Evolutionary conservation across 1,139 yeast species (phyloP).

Genomic region (Candida glucosophila): DNA sequence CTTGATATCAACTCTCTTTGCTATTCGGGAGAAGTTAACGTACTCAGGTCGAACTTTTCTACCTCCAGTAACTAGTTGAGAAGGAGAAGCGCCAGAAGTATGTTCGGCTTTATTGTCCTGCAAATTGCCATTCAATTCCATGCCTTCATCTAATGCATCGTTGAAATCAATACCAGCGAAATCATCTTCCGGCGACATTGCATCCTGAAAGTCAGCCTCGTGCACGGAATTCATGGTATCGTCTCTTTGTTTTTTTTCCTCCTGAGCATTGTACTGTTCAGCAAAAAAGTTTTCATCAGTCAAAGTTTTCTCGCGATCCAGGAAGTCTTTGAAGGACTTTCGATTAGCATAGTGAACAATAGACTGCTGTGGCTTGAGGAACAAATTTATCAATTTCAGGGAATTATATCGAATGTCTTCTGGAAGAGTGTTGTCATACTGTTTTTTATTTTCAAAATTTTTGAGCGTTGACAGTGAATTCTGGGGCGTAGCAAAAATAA

Average conservation of each 20-base stretch:
- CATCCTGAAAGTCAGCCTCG: slow-evolving; percentile 38
- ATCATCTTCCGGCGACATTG: slow-evolving; percentile 30
- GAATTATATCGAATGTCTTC: slow-evolving; percentile 69
- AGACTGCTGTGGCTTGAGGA: slow-evolving; percentile 53
- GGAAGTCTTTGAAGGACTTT: slow-evolving; percentile 4
- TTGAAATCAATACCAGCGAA: slow-evolving; percentile 38
- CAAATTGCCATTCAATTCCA: slow-evolving; percentile 12
- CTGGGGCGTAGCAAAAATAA: slow-evolving; percentile 31
- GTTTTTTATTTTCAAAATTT: slow-evolving; percentile 22
- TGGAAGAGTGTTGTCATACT: slow-evolving; percentile 46
- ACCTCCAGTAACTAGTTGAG: slow-evolving; percentile 10
- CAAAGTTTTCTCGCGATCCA: slow-evolving; percentile 10
- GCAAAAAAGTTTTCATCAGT: slow-evolving; percentile 78
- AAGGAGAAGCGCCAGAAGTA: slow-evolving; percentile 8
- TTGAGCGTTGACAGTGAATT: slow-evolving; percentile 18
- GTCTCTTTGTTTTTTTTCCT: slow-evolving; percentile 54
- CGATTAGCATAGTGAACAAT: slow-evolving; percentile 21
- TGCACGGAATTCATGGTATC: slow-evolving; percentile 33
- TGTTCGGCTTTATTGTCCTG: slow-evolving; percentile 15
- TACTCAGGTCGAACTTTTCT: slow-evolving; percentile 40
- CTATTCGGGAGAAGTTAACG: slow-evolving; percentile 67
- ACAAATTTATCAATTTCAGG: slow-evolving; percentile 56
- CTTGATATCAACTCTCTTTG: slow-evolving; percentile 79
- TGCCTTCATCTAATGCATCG: slow-evolving; percentile 29
- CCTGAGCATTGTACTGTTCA: slow-evolving; percentile 40